Conservation (phyloP, 2,329 filamentous ascomycete genomes). For the Aspergillus sp. region DNA sequence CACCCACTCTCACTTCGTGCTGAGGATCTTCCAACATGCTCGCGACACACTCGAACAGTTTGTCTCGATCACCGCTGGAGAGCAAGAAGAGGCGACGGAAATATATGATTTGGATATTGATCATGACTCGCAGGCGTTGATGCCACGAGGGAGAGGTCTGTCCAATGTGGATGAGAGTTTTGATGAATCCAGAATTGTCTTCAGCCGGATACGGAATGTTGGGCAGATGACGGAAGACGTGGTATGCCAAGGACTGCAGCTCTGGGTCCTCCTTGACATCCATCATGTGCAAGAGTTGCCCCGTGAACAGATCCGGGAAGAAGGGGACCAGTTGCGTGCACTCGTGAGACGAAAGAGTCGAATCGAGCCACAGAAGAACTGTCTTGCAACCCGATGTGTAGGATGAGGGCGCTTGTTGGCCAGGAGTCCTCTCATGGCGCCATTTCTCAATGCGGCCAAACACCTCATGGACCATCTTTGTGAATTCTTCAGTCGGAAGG, state of each 20-base stretch:
- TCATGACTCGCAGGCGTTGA: conserved; percentile 87
- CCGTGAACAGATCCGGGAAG: conserved; percentile 86
- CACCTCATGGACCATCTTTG: conserved; percentile 68
- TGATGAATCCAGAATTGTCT: conserved; percentile 81
- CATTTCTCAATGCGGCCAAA: conserved; percentile 82
- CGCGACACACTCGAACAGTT: conserved; percentile 88
- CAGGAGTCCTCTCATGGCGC: conserved; percentile 79
- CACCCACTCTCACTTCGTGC: conserved; percentile 89
- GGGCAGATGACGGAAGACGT: conserved; percentile 92
- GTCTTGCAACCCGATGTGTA: conserved; percentile 98
- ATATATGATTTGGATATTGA: conserved; percentile 99
- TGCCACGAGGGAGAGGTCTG: conserved; percentile 87
- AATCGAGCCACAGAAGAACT: conserved; percentile 91
- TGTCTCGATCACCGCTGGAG: conserved; percentile 69
- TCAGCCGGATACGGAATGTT: conserved; percentile 91
- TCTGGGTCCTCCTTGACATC: conserved; percentile 98
- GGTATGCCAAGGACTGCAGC: conserved; percentile 89
- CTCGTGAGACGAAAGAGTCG: conserved; percentile 84
- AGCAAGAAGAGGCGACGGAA: conserved; percentile 94
- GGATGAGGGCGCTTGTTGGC: conserved; percentile 87
- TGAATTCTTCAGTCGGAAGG: conserved; percentile 72
- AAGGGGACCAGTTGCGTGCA: conserved; percentile 88
- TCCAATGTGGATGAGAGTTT: conserved; percentile 83
- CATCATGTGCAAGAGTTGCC: conserved; percentile 98
- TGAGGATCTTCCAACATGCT: conserved; percentile 91